These are phyloP conservation scores for Boletus pseudo-olivaceus DNA, from an alignment of 768 basidiomycete genomes.

Conservation along the genomic window DNA sequence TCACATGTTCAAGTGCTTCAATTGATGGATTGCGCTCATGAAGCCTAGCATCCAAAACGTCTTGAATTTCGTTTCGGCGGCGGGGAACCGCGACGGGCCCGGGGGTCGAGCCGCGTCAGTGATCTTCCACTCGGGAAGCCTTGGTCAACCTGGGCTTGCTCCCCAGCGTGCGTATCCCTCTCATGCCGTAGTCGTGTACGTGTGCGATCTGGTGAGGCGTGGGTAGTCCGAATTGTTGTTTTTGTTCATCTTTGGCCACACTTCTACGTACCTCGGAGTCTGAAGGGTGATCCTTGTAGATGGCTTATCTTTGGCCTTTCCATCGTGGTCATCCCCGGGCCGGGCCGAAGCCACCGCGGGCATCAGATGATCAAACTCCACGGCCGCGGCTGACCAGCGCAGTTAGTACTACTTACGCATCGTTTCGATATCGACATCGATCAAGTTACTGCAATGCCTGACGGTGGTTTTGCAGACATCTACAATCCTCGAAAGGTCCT, in stretches of 20 bases:
- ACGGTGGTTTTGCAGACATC: constrained; percentile 35
- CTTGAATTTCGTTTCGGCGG: background rate
- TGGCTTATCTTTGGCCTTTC: background rate
- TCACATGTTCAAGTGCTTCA: no score
- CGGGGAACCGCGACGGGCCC: background rate
- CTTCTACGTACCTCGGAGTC: no score
- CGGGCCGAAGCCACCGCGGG: background rate
- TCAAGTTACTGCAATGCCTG: constrained; percentile 14
- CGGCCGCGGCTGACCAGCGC: no score
- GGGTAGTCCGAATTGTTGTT: no score
- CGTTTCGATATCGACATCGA: background rate
- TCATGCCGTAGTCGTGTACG: no score
- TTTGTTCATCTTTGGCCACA: no score
- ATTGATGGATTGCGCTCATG: background rate
- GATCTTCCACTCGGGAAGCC: background rate
- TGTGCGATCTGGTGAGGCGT: no score
- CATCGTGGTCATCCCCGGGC: background rate
- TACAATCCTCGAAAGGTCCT: constrained; percentile 57
- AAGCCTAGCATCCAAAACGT: background rate
- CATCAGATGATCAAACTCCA: background rate
- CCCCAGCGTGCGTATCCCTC: background rate
- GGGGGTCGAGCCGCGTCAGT: background rate
- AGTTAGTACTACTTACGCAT: no score
- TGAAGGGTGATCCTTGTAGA: background rate
- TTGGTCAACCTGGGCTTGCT: background rate